These are phyloP conservation scores for Naganishia vaughanmartiniae DNA, from an alignment of 768 basidiomycete genomes.

Conservation along the genomic window DNA sequence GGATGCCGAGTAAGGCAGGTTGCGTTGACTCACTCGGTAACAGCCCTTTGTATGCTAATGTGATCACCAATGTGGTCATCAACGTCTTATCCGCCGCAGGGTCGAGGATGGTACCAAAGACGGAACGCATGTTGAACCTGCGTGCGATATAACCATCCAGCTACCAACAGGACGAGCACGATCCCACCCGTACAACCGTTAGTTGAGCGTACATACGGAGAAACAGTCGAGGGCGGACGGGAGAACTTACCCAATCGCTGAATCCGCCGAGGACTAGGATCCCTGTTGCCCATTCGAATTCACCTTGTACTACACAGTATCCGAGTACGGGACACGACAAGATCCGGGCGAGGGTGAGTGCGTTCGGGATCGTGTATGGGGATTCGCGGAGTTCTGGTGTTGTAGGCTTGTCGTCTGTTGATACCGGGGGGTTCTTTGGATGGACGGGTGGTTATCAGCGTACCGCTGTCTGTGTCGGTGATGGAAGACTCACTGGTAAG, in stretches of 20 bases:
- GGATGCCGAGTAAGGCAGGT: too few relatives aligned
- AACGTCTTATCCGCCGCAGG: conserved; percentile 95
- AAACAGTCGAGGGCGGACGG: too few relatives aligned
- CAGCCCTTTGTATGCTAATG: conserved; percentile 76
- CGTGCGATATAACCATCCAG: conserved; percentile 88
- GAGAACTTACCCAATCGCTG: conserved; percentile 74
- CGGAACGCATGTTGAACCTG: conserved; percentile 77
- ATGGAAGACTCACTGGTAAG: not conserved
- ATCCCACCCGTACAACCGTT: not conserved
- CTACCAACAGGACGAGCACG: conserved; percentile 55
- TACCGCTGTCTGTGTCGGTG: not conserved
- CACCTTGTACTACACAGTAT: conserved; percentile 76
- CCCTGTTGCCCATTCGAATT: conserved; percentile 75
- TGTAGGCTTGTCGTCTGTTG: not conserved
- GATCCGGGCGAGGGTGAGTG: conserved; percentile 83
- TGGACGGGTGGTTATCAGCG: not conserved
- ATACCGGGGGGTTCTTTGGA: not conserved
- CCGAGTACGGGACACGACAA: conserved; percentile 86
- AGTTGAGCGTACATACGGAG: too few relatives aligned
- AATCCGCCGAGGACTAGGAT: conserved; percentile 87
- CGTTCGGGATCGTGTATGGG: conserved; percentile 83
- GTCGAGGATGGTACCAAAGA: conserved; percentile 93
- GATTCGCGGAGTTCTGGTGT: conserved; percentile 46
- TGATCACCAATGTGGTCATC: conserved; percentile 88
- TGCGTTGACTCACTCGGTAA: conserved; percentile 66